Percentiles rank a stretch among this genome's conserved stretches.
Conservation (phyloP, 805 yeast species). For the Kregervanrija delftensis region DNA sequence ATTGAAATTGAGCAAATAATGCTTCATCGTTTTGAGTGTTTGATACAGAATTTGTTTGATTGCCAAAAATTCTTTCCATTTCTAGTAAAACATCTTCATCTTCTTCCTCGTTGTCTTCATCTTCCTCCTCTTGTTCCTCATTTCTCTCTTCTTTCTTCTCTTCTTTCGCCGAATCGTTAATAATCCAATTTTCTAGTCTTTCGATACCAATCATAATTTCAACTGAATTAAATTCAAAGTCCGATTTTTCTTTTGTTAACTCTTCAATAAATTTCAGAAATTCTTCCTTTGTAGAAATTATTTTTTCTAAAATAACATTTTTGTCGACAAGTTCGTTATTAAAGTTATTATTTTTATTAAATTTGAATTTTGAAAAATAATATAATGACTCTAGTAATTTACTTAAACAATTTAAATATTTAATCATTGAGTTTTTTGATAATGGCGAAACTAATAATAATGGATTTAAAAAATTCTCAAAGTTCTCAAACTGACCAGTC, state of each 20-base stretch:
- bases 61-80: slow-evolving; percentile 7
- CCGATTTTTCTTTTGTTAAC: slow-evolving; percentile 3
- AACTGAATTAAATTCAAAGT: slow-evolving; percentile 2
- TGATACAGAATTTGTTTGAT: neutral
- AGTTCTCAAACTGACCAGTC: slow-evolving; percentile 28
- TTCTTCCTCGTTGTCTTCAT: neutral
- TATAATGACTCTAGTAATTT: too few relatives aligned
- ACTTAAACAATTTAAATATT: slow-evolving; percentile 22
- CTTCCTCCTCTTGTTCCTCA: neutral
- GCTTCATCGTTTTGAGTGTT: neutral
- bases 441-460: slow-evolving; percentile 37
- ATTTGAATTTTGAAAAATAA: too few relatives aligned
- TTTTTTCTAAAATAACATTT: too few relatives aligned
- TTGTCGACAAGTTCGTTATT: too few relatives aligned
- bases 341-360: too few relatives aligned
- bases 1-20: neutral
- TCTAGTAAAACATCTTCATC: slow-evolving; percentile 5
- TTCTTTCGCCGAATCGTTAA: too few relatives aligned
- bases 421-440: slow-evolving; percentile 33
- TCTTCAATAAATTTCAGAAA: too few relatives aligned
- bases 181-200: too few relatives aligned
- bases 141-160: neutral
- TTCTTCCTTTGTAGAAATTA: too few relatives aligned
- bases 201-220: too few relatives aligned
- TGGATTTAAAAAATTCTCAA: slow-evolving; percentile 31